These are phyloP conservation scores for Colletotrichum euphorbiae DNA, from an alignment of 2,329 filamentous ascomycete species.

Conservation along the genomic window DNA sequence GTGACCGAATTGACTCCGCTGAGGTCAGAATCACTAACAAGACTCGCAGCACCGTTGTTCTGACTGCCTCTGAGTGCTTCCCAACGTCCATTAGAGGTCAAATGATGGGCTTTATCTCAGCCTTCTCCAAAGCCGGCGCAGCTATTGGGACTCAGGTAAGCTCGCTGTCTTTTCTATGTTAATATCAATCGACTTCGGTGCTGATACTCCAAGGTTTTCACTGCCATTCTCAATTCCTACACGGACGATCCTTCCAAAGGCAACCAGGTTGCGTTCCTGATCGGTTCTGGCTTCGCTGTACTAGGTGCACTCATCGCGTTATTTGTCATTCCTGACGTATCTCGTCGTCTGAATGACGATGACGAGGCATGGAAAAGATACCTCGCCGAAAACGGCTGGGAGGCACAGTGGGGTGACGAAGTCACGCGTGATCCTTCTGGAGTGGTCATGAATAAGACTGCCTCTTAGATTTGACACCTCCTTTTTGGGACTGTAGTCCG, in stretches of 20 bases:
- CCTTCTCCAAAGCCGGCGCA: constrained; percentile 61
- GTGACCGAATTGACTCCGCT: not conserved
- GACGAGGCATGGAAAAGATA: constrained; percentile 48
- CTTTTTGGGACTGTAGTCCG: too few relatives aligned
- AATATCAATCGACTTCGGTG: not conserved
- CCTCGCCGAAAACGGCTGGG: constrained; percentile 45
- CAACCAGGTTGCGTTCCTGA: constrained; percentile 62
- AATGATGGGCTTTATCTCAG: constrained; percentile 60
- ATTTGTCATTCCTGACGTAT: constrained; percentile 56
- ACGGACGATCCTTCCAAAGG: constrained; percentile 54
- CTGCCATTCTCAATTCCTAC: constrained; percentile 60
- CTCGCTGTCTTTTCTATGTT: not conserved
- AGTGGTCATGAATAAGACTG: constrained; percentile 23
- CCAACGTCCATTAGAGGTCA: constrained; percentile 62
- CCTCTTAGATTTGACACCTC: not conserved
- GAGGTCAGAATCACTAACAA: not conserved
- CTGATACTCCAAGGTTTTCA: constrained; percentile 52
- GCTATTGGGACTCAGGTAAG: constrained; percentile 58
- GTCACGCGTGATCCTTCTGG: constrained; percentile 44
- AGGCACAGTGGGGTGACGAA: constrained; percentile 46
- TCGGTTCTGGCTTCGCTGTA: constrained; percentile 61
- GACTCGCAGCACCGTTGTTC: constrained; percentile 49
- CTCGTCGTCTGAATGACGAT: constrained; percentile 44
- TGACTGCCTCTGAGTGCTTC: constrained; percentile 59
- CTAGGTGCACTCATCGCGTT: constrained; percentile 57